Conservation (phyloP, 2,329 filamentous ascomycete species). For the Ophiostoma novo-ulmi region DNA sequence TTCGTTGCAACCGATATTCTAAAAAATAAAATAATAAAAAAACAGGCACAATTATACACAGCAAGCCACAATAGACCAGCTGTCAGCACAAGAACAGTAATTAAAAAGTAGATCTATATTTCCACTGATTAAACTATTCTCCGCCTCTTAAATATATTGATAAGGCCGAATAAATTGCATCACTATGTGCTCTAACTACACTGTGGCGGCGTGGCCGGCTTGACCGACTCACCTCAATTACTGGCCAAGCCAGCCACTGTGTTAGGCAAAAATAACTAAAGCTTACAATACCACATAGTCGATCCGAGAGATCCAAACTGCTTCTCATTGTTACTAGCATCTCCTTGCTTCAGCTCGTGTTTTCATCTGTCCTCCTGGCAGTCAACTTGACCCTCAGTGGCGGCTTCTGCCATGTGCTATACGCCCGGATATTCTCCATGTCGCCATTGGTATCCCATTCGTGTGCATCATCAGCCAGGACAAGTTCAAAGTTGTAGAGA, state of each 20-base stretch:
- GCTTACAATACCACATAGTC: not conserved
- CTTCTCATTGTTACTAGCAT: not conserved
- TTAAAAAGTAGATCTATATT: not conserved
- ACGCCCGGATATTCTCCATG: not conserved
- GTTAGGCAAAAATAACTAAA: not conserved
- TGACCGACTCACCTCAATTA: not conserved
- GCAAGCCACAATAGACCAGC: not conserved
- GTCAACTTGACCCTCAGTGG: not conserved
- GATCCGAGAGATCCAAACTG: too few relatives aligned
- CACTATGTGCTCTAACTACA: not conserved
- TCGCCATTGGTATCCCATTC: not conserved
- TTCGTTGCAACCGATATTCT: not conserved
- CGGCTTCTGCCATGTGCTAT: not conserved
- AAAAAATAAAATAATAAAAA: too few relatives aligned
- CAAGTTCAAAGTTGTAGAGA: too few relatives aligned
- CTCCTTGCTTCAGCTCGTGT: not conserved
- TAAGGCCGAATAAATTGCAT: not conserved
- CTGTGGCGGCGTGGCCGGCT: not conserved
- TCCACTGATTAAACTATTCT: not conserved
- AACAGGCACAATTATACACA: not conserved
- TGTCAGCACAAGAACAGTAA: not conserved
- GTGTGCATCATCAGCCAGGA: too few relatives aligned
- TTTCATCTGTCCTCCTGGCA: not conserved
- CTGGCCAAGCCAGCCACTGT: not conserved
- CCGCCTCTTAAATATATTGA: not conserved